Evolutionary conservation across 2,329 filamentous ascomycete species (phyloP), one percentile per base, ranked within the genome.

Genomic region (Fusarium sp.): DNA sequence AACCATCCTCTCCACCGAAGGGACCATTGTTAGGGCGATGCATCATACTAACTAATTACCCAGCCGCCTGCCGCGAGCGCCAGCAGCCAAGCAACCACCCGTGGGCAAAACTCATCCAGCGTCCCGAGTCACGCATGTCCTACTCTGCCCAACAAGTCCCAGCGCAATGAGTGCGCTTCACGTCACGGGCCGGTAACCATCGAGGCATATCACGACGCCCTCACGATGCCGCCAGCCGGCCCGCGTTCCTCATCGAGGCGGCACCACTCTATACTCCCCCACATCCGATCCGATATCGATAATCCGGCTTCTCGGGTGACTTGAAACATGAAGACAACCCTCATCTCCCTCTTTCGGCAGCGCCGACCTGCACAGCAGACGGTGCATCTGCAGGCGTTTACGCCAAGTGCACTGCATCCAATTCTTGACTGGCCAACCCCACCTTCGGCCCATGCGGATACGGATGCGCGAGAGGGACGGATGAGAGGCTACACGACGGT

Each of bases 51-150:
- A 80, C 71, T 57, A 59, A 6, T 35, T 63, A 27, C 25, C 68
- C 70, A 84, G 83, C 82, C 71, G 82, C 82, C 27, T 84, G 82
- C 69, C 82, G 82, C 29, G 82, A 84, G 78, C 82, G 82, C 65
- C 82, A 82, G 54, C 81, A 82, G 62, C 82, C 82, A 14, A 83
- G 79, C 77, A 82, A 80, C 33, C 78, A 81, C 65, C 82, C 82
- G 1, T 83, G 83, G 81, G 79, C 81, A 16, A 83, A 83, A 71
- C 73, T 84, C 65, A 83, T 84, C 57, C 81, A 79, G 62, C 79
- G 79, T 16, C 82, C 79, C n/a, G 74, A 78, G 27, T 70, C 81
- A 50, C 76, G 77, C 69, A 72, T 79, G 54, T 70, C 77, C 45
- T 79, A 76, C 66, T 68, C 75, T 62, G 63, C 77, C 18, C 76